Base-by-base conservation (phyloP, 2,329 filamentous ascomycete genomes). In the Talaromyces atroroseus region DNA sequence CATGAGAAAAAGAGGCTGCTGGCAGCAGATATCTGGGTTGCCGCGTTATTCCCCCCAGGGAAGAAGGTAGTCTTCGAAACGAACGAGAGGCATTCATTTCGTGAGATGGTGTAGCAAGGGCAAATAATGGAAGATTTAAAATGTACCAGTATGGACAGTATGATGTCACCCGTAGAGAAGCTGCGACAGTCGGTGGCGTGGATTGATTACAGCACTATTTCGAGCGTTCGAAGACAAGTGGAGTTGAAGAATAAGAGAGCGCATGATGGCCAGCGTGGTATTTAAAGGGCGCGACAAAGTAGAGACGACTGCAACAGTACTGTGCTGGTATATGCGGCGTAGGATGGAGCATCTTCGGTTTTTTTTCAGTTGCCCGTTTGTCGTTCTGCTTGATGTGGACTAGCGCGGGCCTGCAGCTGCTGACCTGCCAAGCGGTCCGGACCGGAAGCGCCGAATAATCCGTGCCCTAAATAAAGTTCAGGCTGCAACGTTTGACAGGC, bases 241-340 rank as follows among this genome's bases (percentile, higher is more conserved):
- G 20, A 51, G 23, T 26, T 16, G 18, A 49, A 52, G 58, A 52
- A 45, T 36, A 44, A 5, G 38, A 32, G 34, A 50, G 52, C 16
- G 12, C 56, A 51, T 54, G 42, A 49, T 47, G 52, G 46, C 38
- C 58, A 49, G 26, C 46, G 56, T 47, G 49, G 52, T 51, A 54
- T 51, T 47, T 57, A 44, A 29, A 46, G 36, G 49, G 49, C 29
- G 20, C 18, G 29, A 40, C n/a, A 40, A 3, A 18, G 6, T 10
- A 21, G 8, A 11, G 18, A 23, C 18, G 40, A 53, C 21, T 42
- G 44, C 23, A 32, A 54, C 29, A 26, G 32, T 20, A 47, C 42
- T 52, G 72, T 74, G 67, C 70, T 75, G 71, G 68, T 69, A 65
- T 74, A 73, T 75, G 70, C 73, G 50, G 73, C 73, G 73, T 75